Base-by-base conservation (phyloP, 2,329 filamentous ascomycete species). In the Colletotrichum noveboracense region DNA sequence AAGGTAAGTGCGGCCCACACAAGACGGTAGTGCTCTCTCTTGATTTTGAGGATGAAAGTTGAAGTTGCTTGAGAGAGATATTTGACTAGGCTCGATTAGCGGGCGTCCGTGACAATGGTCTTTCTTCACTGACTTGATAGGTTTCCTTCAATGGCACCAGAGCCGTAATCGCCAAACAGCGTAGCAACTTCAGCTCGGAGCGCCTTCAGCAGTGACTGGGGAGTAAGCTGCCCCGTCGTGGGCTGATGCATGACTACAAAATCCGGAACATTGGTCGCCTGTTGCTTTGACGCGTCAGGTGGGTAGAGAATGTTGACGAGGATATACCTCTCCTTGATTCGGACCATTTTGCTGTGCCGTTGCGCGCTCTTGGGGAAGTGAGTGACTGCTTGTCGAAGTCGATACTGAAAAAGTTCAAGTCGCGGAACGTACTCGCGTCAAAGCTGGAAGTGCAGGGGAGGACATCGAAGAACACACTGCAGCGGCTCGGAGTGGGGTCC, bases 251-350 rank as follows among this genome's bases (percentile, higher is more conserved):
- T 93, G 70, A 93, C 88, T 32, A 98, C 86, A 74, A 94, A 88
- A 86, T 91, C 84, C 82, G 94, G 84, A 81, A 89, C 79, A 79
- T 85, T 83, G 38, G 82, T 66, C 73, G 83, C 9, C 84, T 76
- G 80, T 78, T 62, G 81, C 76, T 80, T 80, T 12, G 81, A 77
- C 12, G 87, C 77, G 14, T 91, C 87, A 8, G 92, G 89, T 0
- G 96, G 95, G 81, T 98, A 98, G 62, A 98, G 89, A 78, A 98
- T 96, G 83, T 98, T 95, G 77, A 98, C 92, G n/a, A 98, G 92
- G 21, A 99, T 91, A 84, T 99, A 99, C 80, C 97, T 93, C 85
- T 98, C 94, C 86, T 99, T 99, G 79, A 98, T 92, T 82, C 97
- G 95, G 76, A 99, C 97, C 97, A 99, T 98, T 65, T 58, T 86